Evolutionary conservation across 2,329 filamentous ascomycete genomes (phyloP), one percentile per base, ranked within the genome.

Genomic region (Verruconis gallopava): DNA sequence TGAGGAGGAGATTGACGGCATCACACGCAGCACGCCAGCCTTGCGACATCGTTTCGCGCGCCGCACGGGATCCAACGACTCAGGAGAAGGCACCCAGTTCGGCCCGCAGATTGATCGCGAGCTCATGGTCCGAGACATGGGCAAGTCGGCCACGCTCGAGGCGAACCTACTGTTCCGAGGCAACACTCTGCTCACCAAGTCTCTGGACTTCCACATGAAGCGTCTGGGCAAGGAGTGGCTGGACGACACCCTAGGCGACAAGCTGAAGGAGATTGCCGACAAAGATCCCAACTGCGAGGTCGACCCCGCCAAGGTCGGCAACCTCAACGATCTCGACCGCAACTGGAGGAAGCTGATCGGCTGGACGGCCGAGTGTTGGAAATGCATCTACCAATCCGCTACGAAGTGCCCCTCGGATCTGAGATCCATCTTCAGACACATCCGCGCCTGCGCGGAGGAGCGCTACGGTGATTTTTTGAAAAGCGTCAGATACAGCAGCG

Each of bases 1-100:
- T 0, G 91, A 98, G 59, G 89, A 96, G 55, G 91, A 98, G 59
- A 96, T 98, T 44, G 91, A 96, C 54, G 89, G 89, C 1, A 79
- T 91, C 14, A 77, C 85, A 43, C 93, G 80, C 55, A 86, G 94
- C 51, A 77, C 78, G 12, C 76, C 81, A 1, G 73, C 81, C 48
- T 85, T 65, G 47, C 58, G 73, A 28, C 56, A 78, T 38, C 72
- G 82, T 3, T 86, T 83, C 59, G 82, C 73, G 58, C 79, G 67
- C 69, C 81, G 71, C 56, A 78, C 68, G 22, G 79, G 76, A 42
- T 85, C 81, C 1, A 79, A 75, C 49, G 73, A 78, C 44, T 62
- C 61, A 4, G 55, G 53, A 20, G 59, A 55, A 19, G 53, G 45
- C 14, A 46, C 33, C n/a, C 33, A 37, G 13, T 42, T 30, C 13